Evolutionary conservation across 2,329 filamentous ascomycete species (phyloP).

Genomic region (Trichoderma sp.): DNA sequence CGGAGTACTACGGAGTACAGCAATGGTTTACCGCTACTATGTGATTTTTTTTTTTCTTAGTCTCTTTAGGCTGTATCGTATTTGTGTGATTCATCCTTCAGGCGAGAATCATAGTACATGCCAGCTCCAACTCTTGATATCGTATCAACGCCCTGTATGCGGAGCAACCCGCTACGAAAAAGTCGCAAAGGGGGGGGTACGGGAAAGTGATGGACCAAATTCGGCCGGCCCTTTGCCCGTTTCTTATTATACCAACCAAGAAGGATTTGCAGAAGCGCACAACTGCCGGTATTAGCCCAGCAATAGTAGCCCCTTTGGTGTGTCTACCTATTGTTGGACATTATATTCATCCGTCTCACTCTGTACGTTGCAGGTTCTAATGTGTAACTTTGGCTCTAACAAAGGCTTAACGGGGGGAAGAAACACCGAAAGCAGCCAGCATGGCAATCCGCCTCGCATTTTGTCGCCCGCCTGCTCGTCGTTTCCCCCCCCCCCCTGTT

Average conservation of each 20-base stretch:
- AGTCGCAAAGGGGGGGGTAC: background rate
- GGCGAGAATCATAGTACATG: background rate
- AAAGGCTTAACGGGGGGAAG: no score
- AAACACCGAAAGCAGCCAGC: background rate
- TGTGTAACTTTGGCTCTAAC: background rate
- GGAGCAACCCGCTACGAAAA: background rate
- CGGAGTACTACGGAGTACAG: no score
- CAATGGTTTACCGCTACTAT: background rate
- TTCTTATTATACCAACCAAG: background rate
- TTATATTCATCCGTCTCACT: background rate
- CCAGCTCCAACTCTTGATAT: background rate
- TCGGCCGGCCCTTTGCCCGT: background rate
- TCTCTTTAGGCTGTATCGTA: slow-evolving; percentile 6
- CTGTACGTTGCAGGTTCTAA: background rate
- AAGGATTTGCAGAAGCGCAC: background rate
- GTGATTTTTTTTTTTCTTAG: no score
- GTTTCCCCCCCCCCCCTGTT: background rate
- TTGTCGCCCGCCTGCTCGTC: background rate
- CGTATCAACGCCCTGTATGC: background rate
- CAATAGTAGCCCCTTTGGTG: background rate
- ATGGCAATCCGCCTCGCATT: background rate
- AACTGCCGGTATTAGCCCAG: slow-evolving; percentile 10
- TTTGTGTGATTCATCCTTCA: background rate
- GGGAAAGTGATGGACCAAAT: background rate
- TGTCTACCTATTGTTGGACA: background rate